Percentiles rank a stretch among this genome's conserved stretches.
These are phyloP conservation scores for Mayamaea pseudoterrestris DNA, from an alignment of 108 stramenopile genomes.

Conservation along the genomic window DNA sequence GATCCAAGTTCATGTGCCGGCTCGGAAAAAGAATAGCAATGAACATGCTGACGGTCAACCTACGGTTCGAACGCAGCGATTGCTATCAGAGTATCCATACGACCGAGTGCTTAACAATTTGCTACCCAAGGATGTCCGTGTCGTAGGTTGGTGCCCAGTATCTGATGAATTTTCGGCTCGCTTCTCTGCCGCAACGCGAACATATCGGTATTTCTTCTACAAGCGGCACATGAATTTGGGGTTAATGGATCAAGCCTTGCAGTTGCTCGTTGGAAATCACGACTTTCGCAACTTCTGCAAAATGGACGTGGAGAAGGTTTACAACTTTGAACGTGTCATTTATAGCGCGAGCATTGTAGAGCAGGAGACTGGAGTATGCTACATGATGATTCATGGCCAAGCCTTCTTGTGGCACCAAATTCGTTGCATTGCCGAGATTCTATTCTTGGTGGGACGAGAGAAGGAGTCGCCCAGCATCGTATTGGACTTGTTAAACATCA, in stretches of 20 bases:
- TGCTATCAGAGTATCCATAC: slow-evolving; percentile 94
- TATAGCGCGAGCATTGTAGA: slow-evolving; percentile 34
- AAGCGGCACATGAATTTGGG: slow-evolving; percentile 51
- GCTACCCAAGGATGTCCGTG: slow-evolving; percentile 83
- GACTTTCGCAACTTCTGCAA: slow-evolving; percentile 99
- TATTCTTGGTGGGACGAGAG: slow-evolving; percentile 84
- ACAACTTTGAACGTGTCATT: slow-evolving; percentile 79
- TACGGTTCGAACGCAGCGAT: background rate
- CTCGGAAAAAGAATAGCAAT: slow-evolving; percentile 19
- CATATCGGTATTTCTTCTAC: slow-evolving; percentile 93
- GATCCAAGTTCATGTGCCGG: slow-evolving; percentile 32
- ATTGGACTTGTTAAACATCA: slow-evolving; percentile 70
- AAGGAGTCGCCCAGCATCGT: slow-evolving; percentile 76
- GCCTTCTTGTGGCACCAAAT: slow-evolving; percentile 99
- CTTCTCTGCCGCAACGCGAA: slow-evolving; percentile 72
- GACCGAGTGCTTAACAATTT: slow-evolving; percentile 86
- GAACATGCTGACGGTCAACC: slow-evolving; percentile 2
- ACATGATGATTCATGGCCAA: slow-evolving; percentile 80
- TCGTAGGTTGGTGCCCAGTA: slow-evolving; percentile 90
- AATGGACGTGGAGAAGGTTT: slow-evolving; percentile 90
- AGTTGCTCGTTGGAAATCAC: slow-evolving; percentile 75
- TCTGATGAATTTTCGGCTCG: slow-evolving; percentile 88
- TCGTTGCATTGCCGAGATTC: slow-evolving; percentile 86
- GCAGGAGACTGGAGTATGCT: slow-evolving; percentile 13
- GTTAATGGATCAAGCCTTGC: slow-evolving; percentile 59